Evolutionary conservation across 139 green algal species (phyloP), one percentile per base, ranked within the genome.

Genomic region (Mychonastes homosphaera): DNA sequence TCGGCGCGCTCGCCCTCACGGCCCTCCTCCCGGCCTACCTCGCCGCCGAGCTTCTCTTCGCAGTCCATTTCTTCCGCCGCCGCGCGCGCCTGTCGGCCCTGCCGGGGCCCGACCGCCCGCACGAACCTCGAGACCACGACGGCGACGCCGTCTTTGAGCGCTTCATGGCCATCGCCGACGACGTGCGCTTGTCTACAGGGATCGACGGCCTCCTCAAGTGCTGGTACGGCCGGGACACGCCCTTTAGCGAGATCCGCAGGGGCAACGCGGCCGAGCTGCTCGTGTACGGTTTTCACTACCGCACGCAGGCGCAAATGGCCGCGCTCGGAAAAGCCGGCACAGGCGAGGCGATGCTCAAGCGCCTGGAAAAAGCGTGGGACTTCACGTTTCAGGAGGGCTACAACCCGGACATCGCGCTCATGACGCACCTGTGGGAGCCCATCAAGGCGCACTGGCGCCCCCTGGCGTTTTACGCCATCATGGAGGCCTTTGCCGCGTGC

Each of bases 391-490:
- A 46, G 1, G 29, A 56, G 3, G 73, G 70, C 13, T 55, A 49
- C 61, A 74, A 71, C 55, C 26, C 36, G 13, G 34, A 64, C 19
- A 40, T 72, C 9, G 28, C 45, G 28, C 73, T 82, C 32, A 81
- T 84, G 72, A 47, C 39, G 0, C 77, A 84, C 62, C 65, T 84
- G 13, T 79, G 77, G 70, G 58, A 80, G 58, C 67, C 64, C 1
- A 7, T 84, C 16, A 62, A 61, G 9, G 52, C 52, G 21, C 33
- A 58, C 29, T 65, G 53, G 34, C 33, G 64, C 23, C 68, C 68
- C 4, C 48, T 76, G 28, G 8, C 32, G 15, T 67, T 76, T 43
- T 71, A 76, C 52, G 1, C 53, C 2, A 18, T 57, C 6, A 50
- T 23, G 21, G 58, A 65, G 32, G 40, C 4, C 38, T 19, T 16